Conservation (phyloP, 768 basidiomycete species). For the Hypholoma fasciculare region DNA sequence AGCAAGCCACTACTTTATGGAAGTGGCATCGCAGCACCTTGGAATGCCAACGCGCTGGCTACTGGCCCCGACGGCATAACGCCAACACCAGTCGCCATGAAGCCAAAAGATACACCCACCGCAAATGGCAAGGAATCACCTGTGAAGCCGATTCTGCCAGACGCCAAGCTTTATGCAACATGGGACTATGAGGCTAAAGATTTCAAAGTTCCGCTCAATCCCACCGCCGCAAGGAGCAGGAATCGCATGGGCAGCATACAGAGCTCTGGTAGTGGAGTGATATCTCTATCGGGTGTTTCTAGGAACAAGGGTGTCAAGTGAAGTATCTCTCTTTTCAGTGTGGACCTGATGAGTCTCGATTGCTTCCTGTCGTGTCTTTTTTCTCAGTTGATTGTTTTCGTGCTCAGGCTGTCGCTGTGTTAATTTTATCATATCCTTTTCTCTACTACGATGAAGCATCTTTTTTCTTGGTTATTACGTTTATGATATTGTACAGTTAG, state of each 20-base stretch:
- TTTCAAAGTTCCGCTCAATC: constrained; percentile 36
- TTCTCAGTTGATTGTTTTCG: constrained; percentile 7
- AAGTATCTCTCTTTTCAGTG: background rate
- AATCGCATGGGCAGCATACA: constrained; percentile 34
- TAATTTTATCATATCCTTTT: constrained; percentile 6
- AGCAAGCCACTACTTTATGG: constrained; percentile 48
- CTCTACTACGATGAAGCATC: background rate
- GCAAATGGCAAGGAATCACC: constrained; percentile 27
- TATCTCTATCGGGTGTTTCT: constrained; percentile 16
- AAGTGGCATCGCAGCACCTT: constrained; percentile 48
- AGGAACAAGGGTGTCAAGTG: constrained; percentile 22
- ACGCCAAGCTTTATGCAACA: constrained; percentile 54
- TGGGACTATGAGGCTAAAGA: constrained; percentile 60
- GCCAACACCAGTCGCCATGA: constrained; percentile 26
- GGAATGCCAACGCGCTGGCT: constrained; percentile 44
- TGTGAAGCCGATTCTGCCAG: constrained; percentile 40
- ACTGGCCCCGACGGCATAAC: constrained; percentile 25
- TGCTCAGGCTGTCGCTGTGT: constrained; percentile 4
- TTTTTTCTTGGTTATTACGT: background rate
- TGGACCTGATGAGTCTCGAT: background rate
- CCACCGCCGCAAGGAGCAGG: constrained; percentile 23
- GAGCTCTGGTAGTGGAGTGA: constrained; percentile 18
- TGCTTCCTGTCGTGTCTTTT: background rate
- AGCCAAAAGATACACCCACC: constrained; percentile 26
- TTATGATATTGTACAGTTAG: background rate